A percentile compares a stretch with the other conserved stretches of the same genome.
Evolutionary conservation across 208 protist species (phyloP).

Genomic region (Trypanosoma scelopori): DNA sequence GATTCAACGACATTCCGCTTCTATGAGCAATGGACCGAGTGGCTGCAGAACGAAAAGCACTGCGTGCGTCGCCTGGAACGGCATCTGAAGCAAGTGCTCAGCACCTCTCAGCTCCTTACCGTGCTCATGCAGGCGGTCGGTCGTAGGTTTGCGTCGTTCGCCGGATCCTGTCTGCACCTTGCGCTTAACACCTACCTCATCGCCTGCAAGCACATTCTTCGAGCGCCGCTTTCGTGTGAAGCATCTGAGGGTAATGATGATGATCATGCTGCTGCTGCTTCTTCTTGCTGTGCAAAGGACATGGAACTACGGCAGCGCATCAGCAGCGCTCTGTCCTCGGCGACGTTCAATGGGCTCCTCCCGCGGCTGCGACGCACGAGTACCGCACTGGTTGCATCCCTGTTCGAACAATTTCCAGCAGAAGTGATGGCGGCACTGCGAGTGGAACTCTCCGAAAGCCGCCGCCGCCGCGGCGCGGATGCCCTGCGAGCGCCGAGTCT

Average conservation of each 20-base stretch:
- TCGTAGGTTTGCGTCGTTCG: slow-evolving; percentile 62
- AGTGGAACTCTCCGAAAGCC: slow-evolving; percentile 21
- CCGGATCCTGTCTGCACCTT: slow-evolving; percentile 57
- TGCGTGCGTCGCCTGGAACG: slow-evolving; percentile 52
- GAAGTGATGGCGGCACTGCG: slow-evolving; percentile 51
- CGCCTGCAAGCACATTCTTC: slow-evolving; percentile 61
- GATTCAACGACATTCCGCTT: slow-evolving; percentile 25
- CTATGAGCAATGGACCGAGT: slow-evolving; percentile 25
- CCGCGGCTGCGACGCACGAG: slow-evolving; percentile 52
- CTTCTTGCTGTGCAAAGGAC: neutral
- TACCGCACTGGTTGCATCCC: slow-evolving; percentile 45
- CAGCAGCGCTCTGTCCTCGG: slow-evolving; percentile 33
- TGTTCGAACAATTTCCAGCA: slow-evolving; percentile 84
- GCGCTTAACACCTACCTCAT: slow-evolving; percentile 76
- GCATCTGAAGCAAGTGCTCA: slow-evolving; percentile 55
- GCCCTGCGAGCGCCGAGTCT: slow-evolving; percentile 17
- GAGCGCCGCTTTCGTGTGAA: slow-evolving; percentile 19
- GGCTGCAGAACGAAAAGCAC: slow-evolving; percentile 23
- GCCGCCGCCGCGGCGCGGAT: no score
- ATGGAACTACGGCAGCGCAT: slow-evolving; percentile 23
- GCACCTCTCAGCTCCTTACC: slow-evolving; percentile 59
- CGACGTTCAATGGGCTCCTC: slow-evolving; percentile 44
- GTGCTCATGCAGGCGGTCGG: slow-evolving; percentile 70
- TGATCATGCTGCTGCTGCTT: no score
- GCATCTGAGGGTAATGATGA: slow-evolving; percentile 6